Conservation (phyloP, 768 basidiomycete species). For the Mycena rebaudengoi region DNA sequence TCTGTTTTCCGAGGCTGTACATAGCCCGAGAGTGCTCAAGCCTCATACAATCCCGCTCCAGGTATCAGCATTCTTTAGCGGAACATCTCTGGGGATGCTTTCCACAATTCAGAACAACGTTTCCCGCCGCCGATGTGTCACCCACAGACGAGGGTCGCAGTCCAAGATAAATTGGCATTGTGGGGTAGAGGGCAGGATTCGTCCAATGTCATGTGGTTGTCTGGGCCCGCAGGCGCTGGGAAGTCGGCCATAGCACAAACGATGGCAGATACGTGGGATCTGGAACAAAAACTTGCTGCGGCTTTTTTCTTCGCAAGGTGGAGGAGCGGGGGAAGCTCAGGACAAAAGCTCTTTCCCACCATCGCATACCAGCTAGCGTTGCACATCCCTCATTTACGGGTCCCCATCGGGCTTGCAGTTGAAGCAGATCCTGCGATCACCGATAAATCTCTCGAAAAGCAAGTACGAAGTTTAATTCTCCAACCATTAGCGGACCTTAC, state of each 20-base stretch:
- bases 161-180: not conserved
- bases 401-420: not conserved
- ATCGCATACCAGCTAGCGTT: not conserved
- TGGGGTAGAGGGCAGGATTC: not conserved
- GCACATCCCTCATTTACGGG: not conserved
- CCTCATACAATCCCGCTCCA: too few species aligned
- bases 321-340: not conserved
- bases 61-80: not conserved
- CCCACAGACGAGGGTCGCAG: not conserved
- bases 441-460: not conserved
- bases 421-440: not conserved
- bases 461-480: not conserved
- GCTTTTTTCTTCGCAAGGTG: not conserved
- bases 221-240: not conserved
- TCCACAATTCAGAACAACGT: not conserved
- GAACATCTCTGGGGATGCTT: not conserved
- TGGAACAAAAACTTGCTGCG: not conserved
- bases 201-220: not conserved
- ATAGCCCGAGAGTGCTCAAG: too few species aligned
- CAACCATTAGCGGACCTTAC: not conserved
- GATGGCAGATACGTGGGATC: not conserved
- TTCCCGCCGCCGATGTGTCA: not conserved
- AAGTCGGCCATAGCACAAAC: constrained; percentile 2
- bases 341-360: not conserved
- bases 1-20: too few species aligned